Conservation (phyloP, 129 eudicot genomes). For the Saussurea involucrata region DNA sequence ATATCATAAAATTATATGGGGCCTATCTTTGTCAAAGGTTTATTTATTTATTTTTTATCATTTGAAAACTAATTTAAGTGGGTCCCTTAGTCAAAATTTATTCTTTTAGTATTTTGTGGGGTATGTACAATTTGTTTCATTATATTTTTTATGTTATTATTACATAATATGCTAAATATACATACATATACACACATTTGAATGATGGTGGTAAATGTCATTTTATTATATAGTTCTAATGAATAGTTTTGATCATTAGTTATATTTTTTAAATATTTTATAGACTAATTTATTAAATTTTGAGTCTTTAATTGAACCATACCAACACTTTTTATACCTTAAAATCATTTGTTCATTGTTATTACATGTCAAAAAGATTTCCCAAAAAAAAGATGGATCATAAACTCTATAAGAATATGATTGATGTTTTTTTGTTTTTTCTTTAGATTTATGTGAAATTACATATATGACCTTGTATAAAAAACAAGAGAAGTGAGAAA, state of each 20-base stretch:
- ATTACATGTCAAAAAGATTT: no score
- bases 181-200: background rate
- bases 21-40: background rate
- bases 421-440: background rate
- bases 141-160: background rate
- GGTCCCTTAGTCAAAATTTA: constrained; percentile 13
- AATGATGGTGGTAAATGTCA: background rate
- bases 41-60: background rate
- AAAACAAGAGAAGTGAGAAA: constrained; percentile 5
- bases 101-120: constrained; percentile 23
- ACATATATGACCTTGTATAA: constrained; percentile 4
- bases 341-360: no score
- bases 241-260: background rate
- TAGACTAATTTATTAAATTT: no score
- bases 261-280: background rate
- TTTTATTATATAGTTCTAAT: background rate
- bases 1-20: no score
- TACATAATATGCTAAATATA: background rate
- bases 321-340: no score
- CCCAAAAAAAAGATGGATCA: background rate
- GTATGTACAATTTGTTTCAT: constrained; percentile 19
- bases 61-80: background rate
- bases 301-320: no score
- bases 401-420: background rate
- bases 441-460: background rate